phyloP scores from a whole-genome alignment of 1,284 basidiomycete species.

The Athelia psychrophila region DNA sequence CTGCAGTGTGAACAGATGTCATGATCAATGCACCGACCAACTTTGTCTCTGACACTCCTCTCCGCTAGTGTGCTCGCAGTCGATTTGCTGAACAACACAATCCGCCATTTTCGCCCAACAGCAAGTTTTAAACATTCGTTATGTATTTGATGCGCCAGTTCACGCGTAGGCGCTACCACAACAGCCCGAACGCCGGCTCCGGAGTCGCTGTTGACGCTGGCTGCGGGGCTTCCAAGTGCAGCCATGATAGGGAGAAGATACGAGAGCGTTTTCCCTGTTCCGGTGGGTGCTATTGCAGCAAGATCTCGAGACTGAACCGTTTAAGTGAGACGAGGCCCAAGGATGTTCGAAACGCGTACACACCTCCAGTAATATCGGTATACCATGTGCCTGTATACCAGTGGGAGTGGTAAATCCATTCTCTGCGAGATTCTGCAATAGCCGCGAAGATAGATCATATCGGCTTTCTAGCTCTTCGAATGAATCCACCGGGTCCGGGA shows the following conservation, averaged over 20 bases:
- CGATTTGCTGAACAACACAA: slow-evolving; percentile 83
- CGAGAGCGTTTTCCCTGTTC: slow-evolving; percentile 91
- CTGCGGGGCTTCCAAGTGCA: slow-evolving; percentile 58
- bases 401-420: slow-evolving; percentile 65
- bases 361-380: slow-evolving; percentile 74
- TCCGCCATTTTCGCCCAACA: slow-evolving; percentile 80
- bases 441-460: slow-evolving; percentile 51
- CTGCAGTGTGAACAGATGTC: slow-evolving; percentile 4
- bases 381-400: slow-evolving; percentile 70
- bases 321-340: no score
- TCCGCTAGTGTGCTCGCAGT: slow-evolving; percentile 73
- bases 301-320: slow-evolving; percentile 66
- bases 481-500: slow-evolving; percentile 54
- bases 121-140: slow-evolving; percentile 88
- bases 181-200: slow-evolving; percentile 74
- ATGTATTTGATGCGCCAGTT: slow-evolving; percentile 95
- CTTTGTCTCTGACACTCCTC: slow-evolving; percentile 66
- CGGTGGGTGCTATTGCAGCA: slow-evolving; percentile 91
- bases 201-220: slow-evolving; percentile 41
- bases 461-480: slow-evolving; percentile 58
- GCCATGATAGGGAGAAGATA: slow-evolving; percentile 85
- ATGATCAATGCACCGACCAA: slow-evolving; percentile 49
- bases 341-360: slow-evolving; percentile 12
- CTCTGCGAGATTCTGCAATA: slow-evolving; percentile 60
- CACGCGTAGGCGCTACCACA: slow-evolving; percentile 89